phyloP scores from a whole-genome alignment of 352 stramenopile species.

The Pythium vanterpoolii region DNA sequence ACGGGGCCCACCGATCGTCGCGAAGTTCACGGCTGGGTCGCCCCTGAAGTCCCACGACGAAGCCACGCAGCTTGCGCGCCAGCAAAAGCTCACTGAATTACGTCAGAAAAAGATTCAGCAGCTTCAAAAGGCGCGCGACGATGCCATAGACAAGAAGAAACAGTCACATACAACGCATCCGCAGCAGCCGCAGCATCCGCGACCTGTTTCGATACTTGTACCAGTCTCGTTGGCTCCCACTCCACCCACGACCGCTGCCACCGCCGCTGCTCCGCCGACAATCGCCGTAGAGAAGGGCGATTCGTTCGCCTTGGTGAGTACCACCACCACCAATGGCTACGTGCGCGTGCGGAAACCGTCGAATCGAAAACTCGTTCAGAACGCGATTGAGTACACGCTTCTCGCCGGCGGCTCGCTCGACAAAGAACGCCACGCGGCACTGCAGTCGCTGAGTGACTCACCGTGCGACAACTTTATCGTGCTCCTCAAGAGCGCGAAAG shows the following conservation, averaged over 20 bases:
- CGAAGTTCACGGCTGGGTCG: slow-evolving; percentile 6
- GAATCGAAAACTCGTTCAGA: slow-evolving; percentile 73
- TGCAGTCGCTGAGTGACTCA: slow-evolving; percentile 43
- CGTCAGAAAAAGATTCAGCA: slow-evolving; percentile 63
- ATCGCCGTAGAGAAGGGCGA: neutral
- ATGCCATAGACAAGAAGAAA: slow-evolving; percentile 33
- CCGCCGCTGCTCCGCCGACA: neutral
- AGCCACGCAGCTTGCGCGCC: slow-evolving; percentile 7
- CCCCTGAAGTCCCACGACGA: slow-evolving; percentile 13
- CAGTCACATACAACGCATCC: neutral
- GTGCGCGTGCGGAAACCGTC: slow-evolving; percentile 32
- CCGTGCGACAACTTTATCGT: slow-evolving; percentile 70
- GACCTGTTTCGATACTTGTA: neutral
- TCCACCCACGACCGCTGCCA: neutral
- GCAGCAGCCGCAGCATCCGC: no score
- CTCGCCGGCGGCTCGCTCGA: slow-evolving; percentile 60
- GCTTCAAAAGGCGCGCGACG: slow-evolving; percentile 44
- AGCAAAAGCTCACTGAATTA: slow-evolving; percentile 41
- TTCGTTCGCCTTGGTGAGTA: slow-evolving; percentile 6
- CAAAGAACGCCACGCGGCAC: slow-evolving; percentile 42
- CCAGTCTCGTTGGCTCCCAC: neutral
- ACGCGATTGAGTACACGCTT: slow-evolving; percentile 77
- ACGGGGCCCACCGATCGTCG: neutral
- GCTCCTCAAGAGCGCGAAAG: slow-evolving; percentile 64
- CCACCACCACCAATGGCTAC: slow-evolving; percentile 7